Evolutionary conservation across 352 stramenopile genomes (phyloP), one percentile per base, ranked within the genome.

Genomic region (Phytopythium aichiense): DNA sequence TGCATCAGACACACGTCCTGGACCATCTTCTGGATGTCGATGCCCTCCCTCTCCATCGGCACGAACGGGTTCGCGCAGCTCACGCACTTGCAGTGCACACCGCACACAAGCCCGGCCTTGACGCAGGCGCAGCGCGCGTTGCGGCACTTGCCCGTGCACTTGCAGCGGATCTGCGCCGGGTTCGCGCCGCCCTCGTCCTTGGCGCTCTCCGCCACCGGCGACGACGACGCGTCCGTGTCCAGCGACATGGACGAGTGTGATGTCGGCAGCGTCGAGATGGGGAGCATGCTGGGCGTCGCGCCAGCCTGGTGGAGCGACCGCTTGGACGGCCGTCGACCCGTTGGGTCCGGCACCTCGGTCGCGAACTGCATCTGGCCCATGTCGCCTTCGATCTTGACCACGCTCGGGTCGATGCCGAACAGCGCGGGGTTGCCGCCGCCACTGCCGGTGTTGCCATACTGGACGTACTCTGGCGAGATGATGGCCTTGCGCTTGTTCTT

Each of bases 401-500:
- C 45, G 16, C 46, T 59, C 28, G 49, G 18, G 16, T 63, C 54
- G 37, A 63, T 45, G 43, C 23, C 51, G 7, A 54, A 45, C 16
- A 58, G 42, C 54, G 42, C 38, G 15, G 56, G 54, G 25, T 45
- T 31, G 7, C 28, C 56, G 35, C 35, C 28, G 55, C 49, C 48
- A 37, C 57, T 61, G 23, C 68, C 46, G 8, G 60, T 55, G 28
- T 66, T 80, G 7, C 67, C 77, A 58, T 92, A 94, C 54, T 94
- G 84, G 20, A 91, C 82, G 37, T 91, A 94, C 62, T 94, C 84
- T 16, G 84, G 84, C 28, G 84, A 94, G 49, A 94, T 81, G 30
- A 94, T 73, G 48, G 82, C 82, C 61, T 91, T 91, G 23, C 84
- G 82, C 67, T 94, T 94, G 71, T 87, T 91, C 51, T 87, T 89